Evolutionary conservation across 805 yeast genomes (phyloP), one percentile per base, ranked within the genome.

Genomic region (Kluyveromyces aestuarii): DNA sequence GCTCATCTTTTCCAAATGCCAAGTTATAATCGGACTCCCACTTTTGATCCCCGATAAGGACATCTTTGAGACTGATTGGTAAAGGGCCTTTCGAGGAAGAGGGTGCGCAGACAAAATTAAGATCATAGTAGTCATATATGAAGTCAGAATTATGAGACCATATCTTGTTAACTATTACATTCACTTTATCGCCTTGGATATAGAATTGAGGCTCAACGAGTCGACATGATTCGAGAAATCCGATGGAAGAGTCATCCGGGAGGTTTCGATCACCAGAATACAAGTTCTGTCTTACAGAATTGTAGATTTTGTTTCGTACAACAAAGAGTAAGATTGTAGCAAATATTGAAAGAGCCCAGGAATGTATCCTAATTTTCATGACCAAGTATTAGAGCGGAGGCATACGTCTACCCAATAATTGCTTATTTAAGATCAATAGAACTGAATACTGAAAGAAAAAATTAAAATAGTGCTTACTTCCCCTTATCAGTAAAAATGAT

Each of bases 91-190:
- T 71, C 6, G 69, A 59, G 2, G 59, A 60, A 2, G 76, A 69
- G 9, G 85, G 80, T 0, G 91, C 87, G 65, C 96, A 88, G 2
- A 86, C 82, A 62, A 87, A 88, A 1, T 87, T 87, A 45, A 89
- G 70, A 49, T 82, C 86, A 63, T 84, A 81, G 63, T 86, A 88
- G 0, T 84, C 80, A 60, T 72, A 85, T 1, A 95, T 95, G 9
- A 84, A 70, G 57, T 84, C 87, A 1, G 87, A 81, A 37, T 58
- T 41, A 57, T 84, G 87, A 0, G 93, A 82, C 54, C 84, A 88
- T 2, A 85, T 81, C 55, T 87, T 84, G 66, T 88, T 87, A 25
- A 86, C 89, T 21, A 80, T 64, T 14, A 88, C 65, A 18, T 83
- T 83, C 2, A 88, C 87, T 35, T 64, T 68, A 27, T 88, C 87